Conservation (phyloP, 805 yeast genomes). For the Saccharomycopsis sp. region DNA sequence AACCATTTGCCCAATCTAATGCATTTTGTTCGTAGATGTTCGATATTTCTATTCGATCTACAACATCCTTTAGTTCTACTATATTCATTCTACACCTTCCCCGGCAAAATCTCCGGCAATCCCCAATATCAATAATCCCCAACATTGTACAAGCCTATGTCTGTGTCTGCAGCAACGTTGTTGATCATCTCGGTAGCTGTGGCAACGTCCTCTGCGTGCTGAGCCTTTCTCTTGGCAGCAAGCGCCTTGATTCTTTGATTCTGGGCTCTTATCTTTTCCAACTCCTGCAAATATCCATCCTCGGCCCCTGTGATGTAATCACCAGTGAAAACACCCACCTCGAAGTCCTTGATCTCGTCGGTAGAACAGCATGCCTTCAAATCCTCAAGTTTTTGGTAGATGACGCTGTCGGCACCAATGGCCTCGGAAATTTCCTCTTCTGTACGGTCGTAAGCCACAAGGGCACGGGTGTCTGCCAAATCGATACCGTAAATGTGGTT, state of each 20-base stretch:
- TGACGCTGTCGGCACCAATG: slow-evolving; percentile 86
- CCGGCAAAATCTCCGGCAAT: neutral
- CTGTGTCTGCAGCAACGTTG: slow-evolving; percentile 25
- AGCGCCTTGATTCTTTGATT: slow-evolving; percentile 50
- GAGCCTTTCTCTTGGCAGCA: slow-evolving; percentile 35
- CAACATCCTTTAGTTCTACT: too few species aligned
- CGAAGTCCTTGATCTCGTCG: slow-evolving; percentile 53
- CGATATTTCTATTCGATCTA: too few species aligned
- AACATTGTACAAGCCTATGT: slow-evolving; percentile 53
- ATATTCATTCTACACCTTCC: neutral
- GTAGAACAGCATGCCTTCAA: slow-evolving; percentile 65
- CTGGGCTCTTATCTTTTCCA: slow-evolving; percentile 76
- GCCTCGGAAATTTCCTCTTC: slow-evolving; percentile 69
- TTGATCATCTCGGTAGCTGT: slow-evolving; percentile 47
- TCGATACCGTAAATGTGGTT: slow-evolving; percentile 98
- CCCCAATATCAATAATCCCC: slow-evolving; percentile 38
- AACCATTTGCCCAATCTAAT: too few species aligned
- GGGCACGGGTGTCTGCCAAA: slow-evolving; percentile 88
- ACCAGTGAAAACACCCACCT: slow-evolving; percentile 96
- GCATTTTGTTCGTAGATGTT: too few species aligned
- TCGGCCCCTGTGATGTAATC: slow-evolving; percentile 91
- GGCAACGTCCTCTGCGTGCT: slow-evolving; percentile 55
- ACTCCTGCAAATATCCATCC: slow-evolving; percentile 69
- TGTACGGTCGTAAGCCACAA: slow-evolving; percentile 77
- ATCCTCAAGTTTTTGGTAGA: slow-evolving; percentile 82